Evolutionary conservation across 1,284 basidiomycete species (phyloP), one percentile per base, ranked within the genome.

Genomic region (Kalmanozyma brasiliensis): DNA sequence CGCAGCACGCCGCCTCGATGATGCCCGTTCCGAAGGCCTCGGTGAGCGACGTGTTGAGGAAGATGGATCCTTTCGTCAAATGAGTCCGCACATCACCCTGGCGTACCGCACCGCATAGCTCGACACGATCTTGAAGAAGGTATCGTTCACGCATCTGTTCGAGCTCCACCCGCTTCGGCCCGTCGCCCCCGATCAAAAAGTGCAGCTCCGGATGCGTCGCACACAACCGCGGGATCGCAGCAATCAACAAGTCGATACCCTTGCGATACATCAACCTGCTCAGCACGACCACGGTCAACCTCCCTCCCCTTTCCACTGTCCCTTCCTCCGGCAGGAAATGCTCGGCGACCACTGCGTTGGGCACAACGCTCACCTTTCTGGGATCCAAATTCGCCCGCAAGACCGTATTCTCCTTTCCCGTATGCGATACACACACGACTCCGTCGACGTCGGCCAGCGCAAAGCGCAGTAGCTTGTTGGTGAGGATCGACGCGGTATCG

Each of bases 1-100:
- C 96, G 0, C 92, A 88, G 71, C 91, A 94, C 0, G 96, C 96
- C 0, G 96, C 96, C 85, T 99, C 96, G 44, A 98, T 87, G 70
- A 96, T 93, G 8, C 91, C 91, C 67, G 95, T 98, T 0, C 96
- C 95, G 76, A 99, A 99, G 0, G 96, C 88, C 82, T 99, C 95
- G 0, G 95, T 99, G 19, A 99, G 86, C 0, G 92, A 94, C 0
- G 95, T 95, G 81, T 95, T 96, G 84, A 98, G 86, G 83, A 92
- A 98, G 66, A 99, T 94, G 9, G 92, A 86, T 0, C 94, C 94
- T 44, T 89, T 87, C 8, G 86, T 85, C 19, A 98, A 86, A 20
- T 97, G 89, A n/a, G 88, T 86, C 43, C 88, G 87, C 17, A 97
- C 96, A 55, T 95, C 90, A 23, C 87, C 87, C 55, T 91, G 92